phyloP scores from a whole-genome alignment of 2,329 filamentous ascomycete species.

The Fusarium zealandicum region DNA sequence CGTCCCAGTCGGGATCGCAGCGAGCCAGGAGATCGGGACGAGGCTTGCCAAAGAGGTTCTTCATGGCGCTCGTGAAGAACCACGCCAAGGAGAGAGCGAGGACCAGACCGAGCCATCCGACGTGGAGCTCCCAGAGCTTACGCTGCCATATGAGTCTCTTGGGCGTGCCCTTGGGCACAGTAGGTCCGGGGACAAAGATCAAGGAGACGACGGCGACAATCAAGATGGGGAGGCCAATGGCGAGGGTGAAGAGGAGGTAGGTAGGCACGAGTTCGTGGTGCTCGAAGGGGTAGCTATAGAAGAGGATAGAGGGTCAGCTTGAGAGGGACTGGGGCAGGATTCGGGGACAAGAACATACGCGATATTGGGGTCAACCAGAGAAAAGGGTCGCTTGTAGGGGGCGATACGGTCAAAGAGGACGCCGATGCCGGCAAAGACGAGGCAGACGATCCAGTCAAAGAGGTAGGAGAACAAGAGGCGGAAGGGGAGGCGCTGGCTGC shows the following conservation, averaged over 20 bases:
- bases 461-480: conserved; percentile 69
- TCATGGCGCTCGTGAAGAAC: conserved; percentile 85
- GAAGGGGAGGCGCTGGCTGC: conserved; percentile 41
- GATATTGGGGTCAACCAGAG: conserved; percentile 75
- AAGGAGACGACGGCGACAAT: conserved; percentile 75
- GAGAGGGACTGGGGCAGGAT: too few relatives aligned
- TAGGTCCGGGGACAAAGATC: conserved; percentile 74
- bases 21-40: conserved; percentile 84
- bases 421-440: conserved; percentile 64
- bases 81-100: conserved; percentile 76
- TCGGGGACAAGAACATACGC: conserved; percentile 67
- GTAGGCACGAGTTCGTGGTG: conserved; percentile 75
- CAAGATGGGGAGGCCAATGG: conserved; percentile 68
- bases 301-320: conserved; percentile 9
- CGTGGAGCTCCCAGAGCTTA: conserved; percentile 91
- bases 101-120: conserved; percentile 81
- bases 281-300: conserved; percentile 70
- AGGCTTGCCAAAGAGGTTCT: conserved; percentile 74
- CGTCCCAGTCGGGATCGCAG: conserved; percentile 76
- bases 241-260: conserved; percentile 69
- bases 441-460: conserved; percentile 76
- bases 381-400: conserved; percentile 75
- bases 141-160: conserved; percentile 74
- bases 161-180: conserved; percentile 68
- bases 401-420: conserved; percentile 64